Conservation (phyloP, 1,284 basidiomycete species). For the Cryptococcus amylolentus region DNA sequence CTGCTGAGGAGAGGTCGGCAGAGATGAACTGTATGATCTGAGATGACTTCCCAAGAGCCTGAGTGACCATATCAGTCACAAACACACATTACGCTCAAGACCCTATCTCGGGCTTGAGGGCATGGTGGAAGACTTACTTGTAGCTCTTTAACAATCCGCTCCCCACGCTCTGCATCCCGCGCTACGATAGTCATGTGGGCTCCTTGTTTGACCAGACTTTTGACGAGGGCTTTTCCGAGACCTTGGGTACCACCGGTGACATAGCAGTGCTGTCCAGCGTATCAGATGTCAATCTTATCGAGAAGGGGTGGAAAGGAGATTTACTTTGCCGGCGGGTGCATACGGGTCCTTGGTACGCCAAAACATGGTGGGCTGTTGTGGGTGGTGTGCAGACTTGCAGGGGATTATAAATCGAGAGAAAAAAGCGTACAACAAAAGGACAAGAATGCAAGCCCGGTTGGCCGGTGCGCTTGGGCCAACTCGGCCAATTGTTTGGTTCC, state of each 20-base stretch:
- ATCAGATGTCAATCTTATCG: slow-evolving; percentile 1
- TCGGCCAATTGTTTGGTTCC: no score
- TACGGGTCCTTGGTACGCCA: slow-evolving; percentile 3
- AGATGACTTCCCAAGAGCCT: no score
- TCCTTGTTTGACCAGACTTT: slow-evolving; percentile 64
- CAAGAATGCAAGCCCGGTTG: no score
- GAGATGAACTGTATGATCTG: slow-evolving; percentile 64
- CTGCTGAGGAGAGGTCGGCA: slow-evolving; percentile 58
- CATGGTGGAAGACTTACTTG: slow-evolving; percentile 54
- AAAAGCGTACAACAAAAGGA: no score
- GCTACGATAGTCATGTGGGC: slow-evolving; percentile 80
- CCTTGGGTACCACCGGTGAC: slow-evolving; percentile 78
- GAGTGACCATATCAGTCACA: no score
- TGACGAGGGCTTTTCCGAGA: slow-evolving; percentile 69
- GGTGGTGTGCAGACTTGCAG: no score
- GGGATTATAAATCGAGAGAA: no score
- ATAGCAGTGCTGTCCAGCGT: slow-evolving; percentile 60
- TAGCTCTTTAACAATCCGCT: slow-evolving; percentile 59
- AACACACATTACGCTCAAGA: no score
- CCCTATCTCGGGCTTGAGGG: no score
- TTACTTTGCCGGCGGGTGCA: slow-evolving; percentile 42
- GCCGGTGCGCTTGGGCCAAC: no score
- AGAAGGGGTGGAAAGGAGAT: slow-evolving; percentile 4
- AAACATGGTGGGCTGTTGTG: no score
- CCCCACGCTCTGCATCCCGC: slow-evolving; percentile 57